Base-by-base conservation (phyloP, 306 rosid genomes). In the Rosa persica region DNA sequence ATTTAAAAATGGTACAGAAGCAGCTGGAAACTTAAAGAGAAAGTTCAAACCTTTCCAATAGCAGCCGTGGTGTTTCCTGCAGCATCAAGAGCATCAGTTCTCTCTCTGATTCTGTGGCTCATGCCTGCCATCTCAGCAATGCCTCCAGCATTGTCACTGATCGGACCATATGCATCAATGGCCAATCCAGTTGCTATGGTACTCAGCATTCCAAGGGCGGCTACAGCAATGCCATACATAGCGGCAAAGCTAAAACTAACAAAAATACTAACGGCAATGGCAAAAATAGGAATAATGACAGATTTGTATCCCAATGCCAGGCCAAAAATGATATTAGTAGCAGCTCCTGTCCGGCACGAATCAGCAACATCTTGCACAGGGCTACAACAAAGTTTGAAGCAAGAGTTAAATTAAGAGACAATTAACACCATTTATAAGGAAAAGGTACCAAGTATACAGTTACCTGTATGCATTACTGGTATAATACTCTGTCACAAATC, bases 51-150 rank as follows among this genome's bases (percentile, higher is more conserved):
- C 98, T 92, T 95, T 58, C 98, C 98, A 77, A 95, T 95, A 27
- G 98, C 98, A 13, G 98, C 98, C 40, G 98, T 95, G 16, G 98
- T 95, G 89, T 95, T 95, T 87, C 98, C 98, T 0, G 98, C 98
- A 81, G 98, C 97, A 85, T 92, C 98, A 73, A 95, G 98, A 44
- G 98, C 98, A 87, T 95, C 99, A 3, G 98, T 95, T 83, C 98
- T 86, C 88, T 95, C 99, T 19, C 99, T 85, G 36, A 91, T 93
- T 79, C 91, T 86, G 88, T 93, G 98, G 81, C 97, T 91, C 99
- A 95, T 93, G 67, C 98, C 99, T 2, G 98, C 99, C 99, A 95
- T 95, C 89, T 95, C 98, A 75, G 98, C 98, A 84, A 95, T 95
- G 79, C 98, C 98, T 70, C 98, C 96, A 30, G 98, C 99, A 73